Conservation (phyloP, 1,284 basidiomycete genomes). For the Hymenochaete sp. region DNA sequence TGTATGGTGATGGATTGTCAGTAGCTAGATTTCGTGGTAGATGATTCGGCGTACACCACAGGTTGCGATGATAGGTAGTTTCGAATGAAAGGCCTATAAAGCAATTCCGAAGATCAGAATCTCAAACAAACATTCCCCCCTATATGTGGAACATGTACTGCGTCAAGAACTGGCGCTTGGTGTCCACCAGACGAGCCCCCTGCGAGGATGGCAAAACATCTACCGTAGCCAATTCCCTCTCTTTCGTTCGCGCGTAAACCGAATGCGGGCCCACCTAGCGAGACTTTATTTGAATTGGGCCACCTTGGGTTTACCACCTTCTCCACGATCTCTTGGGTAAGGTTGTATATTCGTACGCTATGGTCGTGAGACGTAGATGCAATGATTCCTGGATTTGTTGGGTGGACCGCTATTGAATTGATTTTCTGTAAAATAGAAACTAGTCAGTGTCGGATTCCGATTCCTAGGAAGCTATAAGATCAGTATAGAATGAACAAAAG, state of each 20-base stretch:
- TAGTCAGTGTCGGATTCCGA: background rate
- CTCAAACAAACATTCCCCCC: background rate
- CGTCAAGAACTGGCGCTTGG: slow-evolving; percentile 51
- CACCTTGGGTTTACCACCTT: slow-evolving; percentile 9
- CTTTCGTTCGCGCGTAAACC: slow-evolving; percentile 50
- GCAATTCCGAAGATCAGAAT: background rate
- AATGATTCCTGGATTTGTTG: slow-evolving; percentile 8
- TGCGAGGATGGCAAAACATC: slow-evolving; percentile 53
- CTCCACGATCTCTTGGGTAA: slow-evolving; percentile 5
- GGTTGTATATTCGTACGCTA: slow-evolving; percentile 16
- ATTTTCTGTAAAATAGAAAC: slow-evolving; percentile 9
- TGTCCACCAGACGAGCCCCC: slow-evolving; percentile 68
- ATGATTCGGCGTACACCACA: slow-evolving; percentile 48
- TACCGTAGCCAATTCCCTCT: slow-evolving; percentile 53
- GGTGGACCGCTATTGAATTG: slow-evolving; percentile 14
- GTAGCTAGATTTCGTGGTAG: slow-evolving; percentile 2
- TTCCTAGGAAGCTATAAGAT: background rate
- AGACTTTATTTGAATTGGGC: slow-evolving; percentile 8
- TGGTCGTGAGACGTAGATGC: slow-evolving; percentile 15
- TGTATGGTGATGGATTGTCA: slow-evolving; percentile 5
- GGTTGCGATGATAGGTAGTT: slow-evolving; percentile 56
- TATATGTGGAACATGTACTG: slow-evolving; percentile 35
- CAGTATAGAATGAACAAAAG: background rate
- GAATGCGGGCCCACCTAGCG: slow-evolving; percentile 55
- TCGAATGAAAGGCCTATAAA: slow-evolving; percentile 50